phyloP scores from a whole-genome alignment of 495 filamentous ascomycete genomes.

The Penicillium manginii region DNA sequence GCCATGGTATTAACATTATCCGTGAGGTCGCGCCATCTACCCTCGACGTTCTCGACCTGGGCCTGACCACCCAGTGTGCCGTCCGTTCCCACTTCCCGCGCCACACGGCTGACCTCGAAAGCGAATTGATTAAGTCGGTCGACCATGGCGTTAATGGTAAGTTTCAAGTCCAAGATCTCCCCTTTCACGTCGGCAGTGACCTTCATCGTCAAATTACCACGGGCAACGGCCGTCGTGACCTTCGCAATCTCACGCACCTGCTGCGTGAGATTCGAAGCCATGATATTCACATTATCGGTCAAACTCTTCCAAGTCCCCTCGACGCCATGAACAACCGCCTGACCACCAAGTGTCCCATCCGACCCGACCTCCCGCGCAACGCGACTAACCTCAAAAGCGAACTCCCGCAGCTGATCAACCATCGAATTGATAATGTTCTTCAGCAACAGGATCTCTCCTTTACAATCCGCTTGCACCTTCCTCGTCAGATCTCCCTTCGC shows the following conservation, averaged over 20 bases:
- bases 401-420: conserved; percentile 90
- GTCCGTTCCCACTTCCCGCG: conserved; percentile 87
- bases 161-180: conserved; percentile 89
- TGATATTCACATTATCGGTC: conserved; percentile 93
- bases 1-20: conserved; percentile 96
- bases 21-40: conserved; percentile 88
- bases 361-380: conserved; percentile 90
- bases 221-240: conserved; percentile 89
- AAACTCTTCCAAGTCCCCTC: conserved; percentile 94
- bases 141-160: conserved; percentile 94
- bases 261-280: conserved; percentile 76
- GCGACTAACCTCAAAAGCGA: conserved; percentile 89
- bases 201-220: conserved; percentile 87
- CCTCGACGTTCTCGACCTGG: conserved; percentile 88
- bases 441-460: conserved; percentile 85
- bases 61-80: conserved; percentile 88
- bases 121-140: conserved; percentile 91
- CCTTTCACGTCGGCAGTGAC: conserved; percentile 90
- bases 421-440: conserved; percentile 94
- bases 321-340: conserved; percentile 91
- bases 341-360: conserved; percentile 84
- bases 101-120: conserved; percentile 89
- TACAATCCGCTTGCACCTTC: conserved; percentile 87
- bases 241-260: conserved; percentile 94
- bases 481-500: conserved; percentile 87